Evolutionary conservation across 306 rosid species (phyloP), one percentile per base, ranked within the genome.

Genomic region (Heteromeles arbutifolia): DNA sequence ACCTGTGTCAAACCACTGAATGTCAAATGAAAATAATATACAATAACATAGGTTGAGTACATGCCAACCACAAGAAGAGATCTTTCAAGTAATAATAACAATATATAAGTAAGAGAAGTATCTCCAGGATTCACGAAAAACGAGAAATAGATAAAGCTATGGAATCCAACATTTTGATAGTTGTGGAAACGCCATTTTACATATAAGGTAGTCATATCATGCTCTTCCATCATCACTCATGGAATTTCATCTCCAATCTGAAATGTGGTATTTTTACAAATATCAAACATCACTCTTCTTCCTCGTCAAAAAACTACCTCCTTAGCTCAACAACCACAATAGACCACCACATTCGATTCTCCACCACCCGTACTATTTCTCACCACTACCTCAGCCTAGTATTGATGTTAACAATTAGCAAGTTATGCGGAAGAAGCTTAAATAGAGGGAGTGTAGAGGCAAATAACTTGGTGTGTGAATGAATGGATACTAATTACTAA

Each of bases 1-100:
- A 92, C 99, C 99, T 96, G 87, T 37, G 79, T 50, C 71, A 56
- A 65, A 67, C 26, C 48, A 69, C 71, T 50, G 59, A 68, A 26
- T 54, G 41, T 70, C 32, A 26, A 52, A 79, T 52, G 56, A 75
- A 73, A 79, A 41, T 43, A 78, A 34, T 48, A 80, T 65, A 41
- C 18, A 67, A 18, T 37, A 37, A 37, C 26, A 50, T 22, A 52
- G 64, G 76, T 65, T 58, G 24, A 21, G 18, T 69, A 59, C 75
- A 59, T 53, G 37, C 24, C 61, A 67, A 66, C 56, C 3, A 15
- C 44, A 67, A 67, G 34, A n/a, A 41, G 26, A 67, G 41, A 67
- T 19, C 13, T 34, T 65, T 43, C 21, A 13, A n/a, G 11, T 31
- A 32, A 9, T 19, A 52, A 37, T 53, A 22, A 57, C 37, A 8